Base-by-base conservation (phyloP, 345 rosid species). In the Linum usitatissimum region DNA sequence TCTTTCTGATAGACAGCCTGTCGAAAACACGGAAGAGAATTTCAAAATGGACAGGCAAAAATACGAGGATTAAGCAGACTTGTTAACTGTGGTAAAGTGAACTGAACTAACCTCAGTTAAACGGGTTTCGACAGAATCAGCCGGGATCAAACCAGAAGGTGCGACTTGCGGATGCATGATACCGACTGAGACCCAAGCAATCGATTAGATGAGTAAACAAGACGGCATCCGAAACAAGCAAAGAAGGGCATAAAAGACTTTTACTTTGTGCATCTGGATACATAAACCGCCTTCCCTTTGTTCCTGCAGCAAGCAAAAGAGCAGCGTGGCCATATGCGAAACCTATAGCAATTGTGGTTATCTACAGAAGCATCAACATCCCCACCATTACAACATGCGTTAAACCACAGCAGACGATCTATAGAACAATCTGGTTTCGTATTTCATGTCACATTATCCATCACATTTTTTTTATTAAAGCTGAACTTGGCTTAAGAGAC, bases 261-360 rank as follows among this genome's bases (percentile, higher is more conserved):
- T 62, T 75, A 89, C 98, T 85, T 87, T 80, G 87, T 55, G 99
- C 80, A 74, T 87, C 91, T 30, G 91, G 93, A 91, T 87, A 78
- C 94, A 87, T 87, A 73, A 75, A 90, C 53, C 99, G 80, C 63
- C 83, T 80, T 65, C 96, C 97, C 81, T 80, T 80, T 31, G 83
- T 77, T 30, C 98, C 98, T 8, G 99, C 83, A 42, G 97, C 85
- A 62, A 87, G 91, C 53, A 93, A 75, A 17, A 93, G 73, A 72
- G 93, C 85, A 57, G 96, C 91, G 48, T 84, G 86, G 56, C 97
- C 97, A 17, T 81, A 76, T 63, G 97, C 95, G 66, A 83, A 82
- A 55, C 95, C 96, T 39, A 87, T 79, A 66, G 78, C 80, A 42
- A 89, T 82, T 7, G 96, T 92, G 73, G 81, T 86, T 71, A 87